Conservation (phyloP, 352 stramenopile genomes). For the Pythium monospermum region DNA sequence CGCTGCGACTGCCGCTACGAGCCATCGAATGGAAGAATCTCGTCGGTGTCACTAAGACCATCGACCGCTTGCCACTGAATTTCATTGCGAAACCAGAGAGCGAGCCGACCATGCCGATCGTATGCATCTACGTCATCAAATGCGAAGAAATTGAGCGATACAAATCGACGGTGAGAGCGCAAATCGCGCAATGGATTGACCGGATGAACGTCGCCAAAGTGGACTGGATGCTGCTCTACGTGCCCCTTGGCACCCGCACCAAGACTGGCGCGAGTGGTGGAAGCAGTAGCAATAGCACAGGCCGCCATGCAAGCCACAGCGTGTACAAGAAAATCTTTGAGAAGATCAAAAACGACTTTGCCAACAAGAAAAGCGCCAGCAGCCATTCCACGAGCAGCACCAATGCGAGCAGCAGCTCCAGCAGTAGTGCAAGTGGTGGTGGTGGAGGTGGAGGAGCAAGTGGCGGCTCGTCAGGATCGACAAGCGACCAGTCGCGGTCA, state of each 20-base stretch:
- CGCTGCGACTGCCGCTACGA: constrained; percentile 58
- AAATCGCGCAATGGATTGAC: constrained; percentile 59
- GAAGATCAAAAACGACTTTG: constrained; percentile 57
- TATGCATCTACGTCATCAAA: constrained; percentile 77
- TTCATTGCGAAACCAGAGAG: constrained; percentile 30
- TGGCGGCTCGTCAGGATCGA: background rate
- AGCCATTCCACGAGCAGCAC: constrained; percentile 1
- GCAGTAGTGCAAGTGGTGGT: constrained; percentile 1
- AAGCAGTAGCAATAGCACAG: background rate
- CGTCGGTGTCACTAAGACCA: constrained; percentile 65
- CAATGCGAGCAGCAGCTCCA: constrained; percentile 2
- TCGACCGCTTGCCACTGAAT: constrained; percentile 55
- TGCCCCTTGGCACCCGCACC: constrained; percentile 72
- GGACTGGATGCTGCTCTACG: constrained; percentile 82
- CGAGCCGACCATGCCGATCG: constrained; percentile 32
- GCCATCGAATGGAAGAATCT: constrained; percentile 81
- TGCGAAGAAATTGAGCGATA: constrained; percentile 82
- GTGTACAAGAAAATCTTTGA: constrained; percentile 84
- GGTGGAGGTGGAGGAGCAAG: background rate
- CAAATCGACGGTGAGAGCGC: constrained; percentile 38
- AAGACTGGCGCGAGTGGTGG: constrained; percentile 23
- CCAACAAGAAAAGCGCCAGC: constrained; percentile 34
- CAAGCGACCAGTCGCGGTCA: background rate
- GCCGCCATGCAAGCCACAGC: constrained; percentile 26
- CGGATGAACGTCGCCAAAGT: constrained; percentile 57